Conservation (phyloP, 2,329 filamentous ascomycete genomes). For the Thielaviopsis cerberus region DNA sequence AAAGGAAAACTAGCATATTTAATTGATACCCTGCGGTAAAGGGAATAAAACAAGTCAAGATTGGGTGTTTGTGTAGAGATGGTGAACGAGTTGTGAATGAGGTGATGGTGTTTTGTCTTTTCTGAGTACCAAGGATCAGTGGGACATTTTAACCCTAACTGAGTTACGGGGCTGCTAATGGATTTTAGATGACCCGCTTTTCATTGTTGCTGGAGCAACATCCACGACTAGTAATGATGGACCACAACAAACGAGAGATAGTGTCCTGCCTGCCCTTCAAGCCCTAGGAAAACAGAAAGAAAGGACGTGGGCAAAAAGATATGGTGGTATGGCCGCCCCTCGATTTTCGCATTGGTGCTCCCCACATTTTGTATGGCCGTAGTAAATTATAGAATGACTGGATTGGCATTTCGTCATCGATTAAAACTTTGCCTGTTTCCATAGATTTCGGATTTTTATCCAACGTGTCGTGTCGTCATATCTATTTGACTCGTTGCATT, state of each 20-base stretch:
- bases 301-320: too few relatives aligned
- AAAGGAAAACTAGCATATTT: constrained; percentile 5
- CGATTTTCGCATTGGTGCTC: background rate
- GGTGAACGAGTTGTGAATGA: background rate
- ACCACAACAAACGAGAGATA: background rate
- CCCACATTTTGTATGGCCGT: background rate
- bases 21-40: constrained; percentile 10
- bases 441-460: background rate
- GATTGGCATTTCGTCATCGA: background rate
- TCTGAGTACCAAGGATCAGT: background rate
- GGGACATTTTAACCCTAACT: too few relatives aligned
- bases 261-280: background rate
- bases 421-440: background rate
- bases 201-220: background rate
- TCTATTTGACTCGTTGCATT: background rate
- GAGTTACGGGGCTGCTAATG: too few relatives aligned
- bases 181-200: background rate
- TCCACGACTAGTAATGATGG: background rate
- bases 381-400: background rate
- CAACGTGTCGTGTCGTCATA: background rate
- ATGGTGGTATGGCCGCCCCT: too few relatives aligned
- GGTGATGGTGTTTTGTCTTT: background rate
- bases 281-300: background rate
- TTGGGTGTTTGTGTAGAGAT: background rate
- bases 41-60: constrained; percentile 7